Percentiles rank a stretch among this genome's conserved stretches.
phyloP scores from a whole-genome alignment of 345 rosid genomes.

The Citrus unshiu region DNA sequence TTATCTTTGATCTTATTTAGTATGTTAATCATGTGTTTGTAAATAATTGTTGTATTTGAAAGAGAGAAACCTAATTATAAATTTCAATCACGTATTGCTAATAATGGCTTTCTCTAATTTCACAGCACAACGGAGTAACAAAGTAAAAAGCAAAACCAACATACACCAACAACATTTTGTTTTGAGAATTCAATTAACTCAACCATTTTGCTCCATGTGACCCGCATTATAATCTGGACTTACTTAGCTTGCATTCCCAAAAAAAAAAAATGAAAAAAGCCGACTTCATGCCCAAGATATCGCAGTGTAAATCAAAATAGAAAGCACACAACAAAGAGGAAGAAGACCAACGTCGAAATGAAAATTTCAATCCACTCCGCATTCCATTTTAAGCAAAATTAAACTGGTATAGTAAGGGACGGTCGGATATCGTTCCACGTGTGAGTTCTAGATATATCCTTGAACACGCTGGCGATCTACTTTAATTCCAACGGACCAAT shows the following conservation, averaged over 20 bases:
- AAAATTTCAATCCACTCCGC: background rate
- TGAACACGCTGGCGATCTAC: conserved; percentile 41
- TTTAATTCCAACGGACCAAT: conserved; percentile 20
- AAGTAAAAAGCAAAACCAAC: background rate
- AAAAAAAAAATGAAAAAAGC: background rate
- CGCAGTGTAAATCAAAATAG: conserved; percentile 12
- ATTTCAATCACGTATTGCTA: background rate
- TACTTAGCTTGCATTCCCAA: background rate
- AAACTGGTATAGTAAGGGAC: background rate
- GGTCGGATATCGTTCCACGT: conserved; percentile 38
- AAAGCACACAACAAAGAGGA: conserved; percentile 41
- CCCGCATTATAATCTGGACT: conserved; percentile 19
- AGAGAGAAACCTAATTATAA: background rate
- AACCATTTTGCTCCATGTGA: conserved; percentile 12
- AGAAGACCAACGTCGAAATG: conserved; percentile 8
- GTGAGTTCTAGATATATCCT: conserved; percentile 32
- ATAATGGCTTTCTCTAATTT: background rate
- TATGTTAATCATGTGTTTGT: background rate
- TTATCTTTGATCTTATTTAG: rapidly evolving
- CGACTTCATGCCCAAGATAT: conserved; percentile 3
- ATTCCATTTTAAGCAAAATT: background rate
- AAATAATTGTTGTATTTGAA: background rate
- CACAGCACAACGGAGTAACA: background rate
- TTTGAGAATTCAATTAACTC: background rate
- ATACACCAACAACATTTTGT: background rate